Evolutionary conservation across 83 land plant genomes (phyloP).

Genomic region (Picea mariana): DNA sequence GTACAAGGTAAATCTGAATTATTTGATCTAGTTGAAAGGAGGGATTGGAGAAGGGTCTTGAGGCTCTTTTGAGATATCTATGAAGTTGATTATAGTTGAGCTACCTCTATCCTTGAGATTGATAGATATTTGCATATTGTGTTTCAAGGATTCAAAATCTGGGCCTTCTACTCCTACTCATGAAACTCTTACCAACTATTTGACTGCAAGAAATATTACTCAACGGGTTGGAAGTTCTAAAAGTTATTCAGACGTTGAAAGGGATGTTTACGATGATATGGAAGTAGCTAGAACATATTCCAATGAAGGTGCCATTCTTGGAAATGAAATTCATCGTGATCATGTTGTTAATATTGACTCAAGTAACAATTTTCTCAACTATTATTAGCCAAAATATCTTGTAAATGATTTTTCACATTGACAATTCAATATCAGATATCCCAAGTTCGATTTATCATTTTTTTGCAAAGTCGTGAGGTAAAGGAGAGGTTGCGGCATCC

Average conservation of each 20-base stretch:
- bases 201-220: constrained; percentile 33
- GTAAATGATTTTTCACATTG: background rate
- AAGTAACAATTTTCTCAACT: background rate
- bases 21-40: no score
- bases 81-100: no score
- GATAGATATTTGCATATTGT: no score
- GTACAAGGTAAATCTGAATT: no score
- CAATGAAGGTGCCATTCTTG: background rate
- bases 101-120: no score
- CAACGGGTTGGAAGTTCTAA: constrained; percentile 11
- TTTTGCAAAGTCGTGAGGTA: no score
- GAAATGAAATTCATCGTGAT: background rate
- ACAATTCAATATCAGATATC: no score
- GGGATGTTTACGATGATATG: background rate
- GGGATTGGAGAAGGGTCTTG: no score
- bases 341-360: background rate
- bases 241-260: constrained; percentile 1
- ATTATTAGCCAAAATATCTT: background rate
- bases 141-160: constrained; percentile 45
- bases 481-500: no score
- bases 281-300: background rate
- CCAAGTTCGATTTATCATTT: no score
- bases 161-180: constrained; percentile 45
- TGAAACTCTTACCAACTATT: constrained; percentile 40
- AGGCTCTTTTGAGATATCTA: no score